Evolutionary conservation across 805 yeast species (phyloP).

Genomic region (Limtongia smithiae): DNA sequence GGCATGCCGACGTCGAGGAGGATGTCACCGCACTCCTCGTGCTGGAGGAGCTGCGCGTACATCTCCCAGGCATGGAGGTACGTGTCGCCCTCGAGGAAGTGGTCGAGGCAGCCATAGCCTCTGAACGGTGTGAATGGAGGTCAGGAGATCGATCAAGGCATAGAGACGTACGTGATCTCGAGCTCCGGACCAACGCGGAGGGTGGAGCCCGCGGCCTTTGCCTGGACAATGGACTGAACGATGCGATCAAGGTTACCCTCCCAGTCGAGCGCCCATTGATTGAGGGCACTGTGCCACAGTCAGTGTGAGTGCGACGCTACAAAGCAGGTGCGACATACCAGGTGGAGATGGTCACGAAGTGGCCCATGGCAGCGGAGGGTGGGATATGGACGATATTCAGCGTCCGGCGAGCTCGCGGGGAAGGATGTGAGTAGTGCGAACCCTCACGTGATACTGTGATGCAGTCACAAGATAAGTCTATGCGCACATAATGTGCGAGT

Average conservation of each 20-base stretch:
- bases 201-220: conserved; percentile 71
- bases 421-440: neutral
- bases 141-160: neutral
- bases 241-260: conserved; percentile 96
- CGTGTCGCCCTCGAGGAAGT: conserved; percentile 84
- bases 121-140: conserved; percentile 1
- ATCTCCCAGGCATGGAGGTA: conserved; percentile 93
- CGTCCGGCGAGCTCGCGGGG: neutral
- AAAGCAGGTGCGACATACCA: conserved; percentile 14
- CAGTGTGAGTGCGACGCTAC: neutral
- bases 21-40: conserved; percentile 69
- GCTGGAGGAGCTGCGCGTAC: conserved; percentile 68
- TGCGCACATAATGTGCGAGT: neutral
- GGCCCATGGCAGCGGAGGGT: conserved; percentile 18
- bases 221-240: conserved; percentile 68
- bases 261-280: conserved; percentile 98
- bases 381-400: neutral
- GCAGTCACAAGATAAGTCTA: conserved; percentile 2
- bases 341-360: conserved; percentile 25
- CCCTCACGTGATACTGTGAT: conserved; percentile 1
- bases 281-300: conserved; percentile 61
- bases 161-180: conserved; percentile 67
- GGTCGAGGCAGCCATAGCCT: conserved; percentile 75
- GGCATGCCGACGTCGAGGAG: conserved; percentile 95
- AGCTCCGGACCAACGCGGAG: conserved; percentile 96